Base-by-base conservation (phyloP, 176 grass and related monocot species). In the Hyparrhenia diplandra region DNA sequence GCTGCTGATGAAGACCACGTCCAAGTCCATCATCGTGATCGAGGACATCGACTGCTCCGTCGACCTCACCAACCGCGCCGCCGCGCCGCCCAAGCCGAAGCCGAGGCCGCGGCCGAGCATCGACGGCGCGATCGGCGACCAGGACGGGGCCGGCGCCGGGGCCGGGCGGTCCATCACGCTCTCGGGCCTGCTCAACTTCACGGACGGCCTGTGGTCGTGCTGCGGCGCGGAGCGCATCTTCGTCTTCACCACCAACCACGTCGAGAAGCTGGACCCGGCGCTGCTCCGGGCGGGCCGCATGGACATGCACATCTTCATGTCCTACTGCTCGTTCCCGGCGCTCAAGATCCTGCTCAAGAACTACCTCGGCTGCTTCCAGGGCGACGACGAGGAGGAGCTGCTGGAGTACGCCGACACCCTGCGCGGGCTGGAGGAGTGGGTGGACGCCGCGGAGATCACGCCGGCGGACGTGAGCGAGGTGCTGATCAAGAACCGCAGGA, bases 41-140 rank as follows among this genome's bases (percentile, higher is more conserved):
- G 94, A 97, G 76, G 94, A 97, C 88, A 97, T 97, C 25, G 94
- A 97, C 64, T 97, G 94, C 80, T 94, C 94, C 58, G 80, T 97
- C 29, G 88, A 97, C 42, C 83, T 97, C 51, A 85, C 91, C 37
- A 94, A 91, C 81, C 92, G 92, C 16, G 60, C 63, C 0, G 40
- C 29, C 12, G 10, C 49, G 7, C 3, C 76, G n/a, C 46, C 79
- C 0, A 20, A 20, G 28, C 31, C 69, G 14, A 5, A 13, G 28
- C 62, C 45, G 12, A 76, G 45, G 20, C 58, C 49, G 46, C 64
- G 63, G 21, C 62, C 82, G 2, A 11, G 30, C 64, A 76, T 47
- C 35, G 87, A 82, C 83, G 78, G 67, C 69, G 5, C 73, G 25
- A 76, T 71, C n/a, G 79, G 46, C 43, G 74, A 87, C 0, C 82